These are phyloP conservation scores for Aspergillus sp. DNA, from an alignment of 2,329 filamentous ascomycete species.

Conservation along the genomic window DNA sequence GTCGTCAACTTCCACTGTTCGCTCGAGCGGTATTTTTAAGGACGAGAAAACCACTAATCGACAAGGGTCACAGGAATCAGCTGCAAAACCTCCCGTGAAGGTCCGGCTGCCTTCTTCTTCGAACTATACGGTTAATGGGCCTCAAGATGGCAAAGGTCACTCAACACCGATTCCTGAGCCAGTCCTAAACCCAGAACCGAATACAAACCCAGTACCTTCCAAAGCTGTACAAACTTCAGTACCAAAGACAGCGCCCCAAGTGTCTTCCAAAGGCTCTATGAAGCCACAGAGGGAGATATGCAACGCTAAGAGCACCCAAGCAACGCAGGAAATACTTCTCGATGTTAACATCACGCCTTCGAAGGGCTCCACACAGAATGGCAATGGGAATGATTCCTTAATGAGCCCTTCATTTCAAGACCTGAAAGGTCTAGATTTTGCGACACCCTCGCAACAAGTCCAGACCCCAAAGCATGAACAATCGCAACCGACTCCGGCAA, in stretches of 20 bases:
- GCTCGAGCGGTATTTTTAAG: no score
- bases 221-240: not conserved
- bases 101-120: not conserved
- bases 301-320: not conserved
- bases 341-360: constrained; percentile 18
- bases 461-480: not conserved
- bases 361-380: not conserved
- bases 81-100: no score
- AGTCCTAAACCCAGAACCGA: not conserved
- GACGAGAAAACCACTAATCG: no score
- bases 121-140: not conserved
- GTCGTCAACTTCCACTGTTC: not conserved
- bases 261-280: not conserved
- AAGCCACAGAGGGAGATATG: not conserved
- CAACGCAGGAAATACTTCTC: constrained; percentile 18
- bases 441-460: not conserved
- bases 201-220: not conserved
- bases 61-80: no score
- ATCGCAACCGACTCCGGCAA: not conserved
- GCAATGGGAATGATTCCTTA: not conserved
- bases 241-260: not conserved
- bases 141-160: not conserved
- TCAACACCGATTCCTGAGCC: not conserved
- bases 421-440: constrained; percentile 23
- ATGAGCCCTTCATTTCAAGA: constrained; percentile 19